phyloP scores from a whole-genome alignment of 2,329 filamentous ascomycete genomes.

The Aspergillaceae sp. region DNA sequence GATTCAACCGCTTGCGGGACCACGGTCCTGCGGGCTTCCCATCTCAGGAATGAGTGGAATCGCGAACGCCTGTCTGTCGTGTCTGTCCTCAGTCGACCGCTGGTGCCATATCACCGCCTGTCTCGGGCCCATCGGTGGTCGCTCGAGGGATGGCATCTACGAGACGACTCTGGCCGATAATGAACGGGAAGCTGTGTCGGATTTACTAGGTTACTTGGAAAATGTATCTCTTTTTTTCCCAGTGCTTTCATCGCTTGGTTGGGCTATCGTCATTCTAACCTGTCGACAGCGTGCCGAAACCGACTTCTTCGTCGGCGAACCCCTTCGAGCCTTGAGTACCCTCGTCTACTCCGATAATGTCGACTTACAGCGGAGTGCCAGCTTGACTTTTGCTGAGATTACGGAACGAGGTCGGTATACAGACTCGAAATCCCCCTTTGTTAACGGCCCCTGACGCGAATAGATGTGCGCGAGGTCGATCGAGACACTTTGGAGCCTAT shows the following conservation, averaged over 20 bases:
- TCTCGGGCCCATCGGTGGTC: slow-evolving; percentile 47
- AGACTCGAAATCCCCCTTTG: not conserved
- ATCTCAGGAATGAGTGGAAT: slow-evolving; percentile 30
- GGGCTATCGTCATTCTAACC: too few species aligned
- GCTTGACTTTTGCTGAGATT: slow-evolving; percentile 96
- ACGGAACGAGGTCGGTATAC: slow-evolving; percentile 67
- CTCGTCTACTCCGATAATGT: slow-evolving; percentile 98
- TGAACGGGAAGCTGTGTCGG: slow-evolving; percentile 92
- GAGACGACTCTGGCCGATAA: slow-evolving; percentile 87
- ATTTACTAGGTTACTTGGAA: slow-evolving; percentile 89
- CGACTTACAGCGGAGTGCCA: slow-evolving; percentile 92
- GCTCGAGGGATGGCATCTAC: slow-evolving; percentile 71
- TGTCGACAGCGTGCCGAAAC: slow-evolving; percentile 67
- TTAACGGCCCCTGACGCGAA: too few species aligned
- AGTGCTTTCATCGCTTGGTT: slow-evolving; percentile 5
- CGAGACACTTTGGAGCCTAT: slow-evolving; percentile 93
- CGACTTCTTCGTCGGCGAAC: slow-evolving; percentile 96
- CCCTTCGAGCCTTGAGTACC: slow-evolving; percentile 84
- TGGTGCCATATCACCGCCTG: slow-evolving; percentile 39
- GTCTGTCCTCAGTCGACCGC: slow-evolving; percentile 33
- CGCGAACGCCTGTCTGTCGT: slow-evolving; percentile 33
- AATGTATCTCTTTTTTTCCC: slow-evolving; percentile 56
- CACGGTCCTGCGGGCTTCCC: slow-evolving; percentile 22
- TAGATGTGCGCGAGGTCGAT: slow-evolving; percentile 95
- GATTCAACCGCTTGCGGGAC: slow-evolving; percentile 14